These are phyloP conservation scores for Zoysia matrella DNA, from an alignment of 202 grass and related monocot species.

Conservation along the genomic window DNA sequence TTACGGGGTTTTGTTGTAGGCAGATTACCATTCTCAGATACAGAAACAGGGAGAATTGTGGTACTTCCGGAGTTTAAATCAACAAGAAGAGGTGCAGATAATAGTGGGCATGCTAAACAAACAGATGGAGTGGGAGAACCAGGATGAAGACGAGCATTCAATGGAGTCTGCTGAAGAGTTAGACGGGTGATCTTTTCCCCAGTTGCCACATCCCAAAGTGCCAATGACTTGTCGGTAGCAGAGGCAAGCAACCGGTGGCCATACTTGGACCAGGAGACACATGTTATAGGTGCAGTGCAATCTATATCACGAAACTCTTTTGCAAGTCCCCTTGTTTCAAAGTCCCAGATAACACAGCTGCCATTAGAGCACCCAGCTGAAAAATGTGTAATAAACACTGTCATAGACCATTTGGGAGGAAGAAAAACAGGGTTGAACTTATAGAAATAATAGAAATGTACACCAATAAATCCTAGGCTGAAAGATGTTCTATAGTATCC, in stretches of 20 bases:
- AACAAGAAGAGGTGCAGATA: constrained; percentile 93
- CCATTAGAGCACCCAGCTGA: constrained; percentile 77
- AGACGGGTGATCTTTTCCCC: constrained; percentile 79
- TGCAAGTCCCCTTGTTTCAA: no score
- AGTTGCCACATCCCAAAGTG: background rate
- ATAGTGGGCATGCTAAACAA: constrained; percentile 95
- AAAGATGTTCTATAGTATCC: constrained; percentile 13
- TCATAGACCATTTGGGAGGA: no score
- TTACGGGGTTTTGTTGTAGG: constrained; percentile 63
- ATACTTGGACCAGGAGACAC: no score
- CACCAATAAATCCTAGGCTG: constrained; percentile 8
- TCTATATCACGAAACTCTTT: no score
- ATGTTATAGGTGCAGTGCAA: no score
- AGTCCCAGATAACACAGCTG: no score
- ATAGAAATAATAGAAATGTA: background rate
- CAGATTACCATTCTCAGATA: constrained; percentile 59
- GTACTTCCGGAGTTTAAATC: constrained; percentile 84
- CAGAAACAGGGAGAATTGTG: constrained; percentile 82
- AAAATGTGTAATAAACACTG: constrained; percentile 29
- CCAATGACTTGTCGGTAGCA: no score
- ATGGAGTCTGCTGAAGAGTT: constrained; percentile 94
- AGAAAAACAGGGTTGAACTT: background rate
- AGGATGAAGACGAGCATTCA: constrained; percentile 84
- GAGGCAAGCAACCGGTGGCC: no score
- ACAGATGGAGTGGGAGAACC: constrained; percentile 63